phyloP scores from a whole-genome alignment of 2,329 filamentous ascomycete genomes.

The Aphanocladium album region DNA sequence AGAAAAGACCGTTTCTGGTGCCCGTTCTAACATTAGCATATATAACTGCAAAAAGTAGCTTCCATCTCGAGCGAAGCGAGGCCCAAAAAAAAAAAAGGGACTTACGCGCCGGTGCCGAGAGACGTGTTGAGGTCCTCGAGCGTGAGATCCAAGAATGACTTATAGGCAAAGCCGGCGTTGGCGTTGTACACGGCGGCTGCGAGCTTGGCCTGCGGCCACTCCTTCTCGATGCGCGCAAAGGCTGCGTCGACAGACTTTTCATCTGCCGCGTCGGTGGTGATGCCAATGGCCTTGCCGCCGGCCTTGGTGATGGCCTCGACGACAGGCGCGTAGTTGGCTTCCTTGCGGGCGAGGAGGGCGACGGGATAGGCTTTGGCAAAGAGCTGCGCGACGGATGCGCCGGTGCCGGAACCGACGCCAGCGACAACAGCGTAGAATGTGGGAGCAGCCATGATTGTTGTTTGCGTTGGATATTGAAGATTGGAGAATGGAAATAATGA shows the following conservation, averaged over 20 bases:
- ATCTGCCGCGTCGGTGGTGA: slow-evolving; percentile 49
- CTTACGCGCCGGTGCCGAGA: slow-evolving; percentile 46
- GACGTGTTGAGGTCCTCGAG: slow-evolving; percentile 44
- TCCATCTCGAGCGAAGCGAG: background rate
- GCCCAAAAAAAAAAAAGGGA: slow-evolving; percentile 11
- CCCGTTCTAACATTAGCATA: background rate
- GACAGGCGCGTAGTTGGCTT: slow-evolving; percentile 60
- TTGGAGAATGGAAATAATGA: background rate
- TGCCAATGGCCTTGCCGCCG: slow-evolving; percentile 66
- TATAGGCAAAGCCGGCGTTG: slow-evolving; percentile 43
- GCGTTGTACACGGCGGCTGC: slow-evolving; percentile 70
- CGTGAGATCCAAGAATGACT: slow-evolving; percentile 55
- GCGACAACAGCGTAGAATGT: slow-evolving; percentile 64
- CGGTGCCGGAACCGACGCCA: slow-evolving; percentile 67
- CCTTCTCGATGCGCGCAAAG: slow-evolving; percentile 56
- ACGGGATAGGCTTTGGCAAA: slow-evolving; percentile 66
- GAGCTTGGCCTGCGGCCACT: slow-evolving; percentile 50
- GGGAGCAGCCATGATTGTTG: slow-evolving; percentile 21
- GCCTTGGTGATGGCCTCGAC: slow-evolving; percentile 61
- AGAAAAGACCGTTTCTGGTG: slow-evolving; percentile 65
- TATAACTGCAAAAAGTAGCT: background rate
- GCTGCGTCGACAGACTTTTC: slow-evolving; percentile 46
- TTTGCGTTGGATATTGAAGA: background rate
- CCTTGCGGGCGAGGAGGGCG: slow-evolving; percentile 65
- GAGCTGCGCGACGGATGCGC: slow-evolving; percentile 45